Percentiles rank a stretch among this genome's conserved stretches.
These are phyloP conservation scores for Kingdonia uniflora DNA, from an alignment of 164 flowering plant genomes.

Conservation along the genomic window DNA sequence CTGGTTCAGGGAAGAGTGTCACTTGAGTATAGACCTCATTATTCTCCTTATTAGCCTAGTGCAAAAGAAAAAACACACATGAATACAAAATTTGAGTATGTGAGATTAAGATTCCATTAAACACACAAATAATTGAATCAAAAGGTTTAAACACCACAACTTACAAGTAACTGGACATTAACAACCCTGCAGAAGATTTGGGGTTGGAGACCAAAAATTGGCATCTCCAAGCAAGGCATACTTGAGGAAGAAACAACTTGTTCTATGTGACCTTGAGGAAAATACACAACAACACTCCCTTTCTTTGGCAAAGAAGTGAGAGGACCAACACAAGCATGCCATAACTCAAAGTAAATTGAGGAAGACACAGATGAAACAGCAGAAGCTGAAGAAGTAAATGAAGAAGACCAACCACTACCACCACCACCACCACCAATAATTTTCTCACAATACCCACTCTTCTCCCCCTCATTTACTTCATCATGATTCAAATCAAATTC, in stretches of 20 bases:
- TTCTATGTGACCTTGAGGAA: conserved; percentile 93
- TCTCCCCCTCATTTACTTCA: conserved; percentile 45
- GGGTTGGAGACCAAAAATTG: conserved; percentile 62
- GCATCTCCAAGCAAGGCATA: conserved; percentile 40
- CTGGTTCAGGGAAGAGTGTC: conserved; percentile 65
- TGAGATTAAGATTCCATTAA: neutral
- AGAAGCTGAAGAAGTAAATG: conserved; percentile 36
- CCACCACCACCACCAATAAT: conserved; percentile 28
- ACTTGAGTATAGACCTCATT: conserved; percentile 92
- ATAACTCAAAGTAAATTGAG: conserved; percentile 62
- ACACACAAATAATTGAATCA: neutral
- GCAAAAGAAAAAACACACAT: conserved; percentile 7
- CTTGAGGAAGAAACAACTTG: conserved; percentile 48
- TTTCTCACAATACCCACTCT: conserved; percentile 33
- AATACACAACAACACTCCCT: conserved; percentile 79
- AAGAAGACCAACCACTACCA: conserved; percentile 17
- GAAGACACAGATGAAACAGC: conserved; percentile 28
- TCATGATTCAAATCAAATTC: conserved; percentile 90
- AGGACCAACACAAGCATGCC: conserved; percentile 97
- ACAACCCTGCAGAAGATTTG: conserved; percentile 84
- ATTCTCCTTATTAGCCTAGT: conserved; percentile 84
- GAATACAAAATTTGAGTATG: too few relatives aligned
- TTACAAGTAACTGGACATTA: conserved; percentile 71
- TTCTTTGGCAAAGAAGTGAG: conserved; percentile 69
- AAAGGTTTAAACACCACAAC: conserved; percentile 11